Evolutionary conservation across 164 flowering plant species (phyloP), one percentile per base, ranked within the genome.

Genomic region (Euptelea pleiosperma): DNA sequence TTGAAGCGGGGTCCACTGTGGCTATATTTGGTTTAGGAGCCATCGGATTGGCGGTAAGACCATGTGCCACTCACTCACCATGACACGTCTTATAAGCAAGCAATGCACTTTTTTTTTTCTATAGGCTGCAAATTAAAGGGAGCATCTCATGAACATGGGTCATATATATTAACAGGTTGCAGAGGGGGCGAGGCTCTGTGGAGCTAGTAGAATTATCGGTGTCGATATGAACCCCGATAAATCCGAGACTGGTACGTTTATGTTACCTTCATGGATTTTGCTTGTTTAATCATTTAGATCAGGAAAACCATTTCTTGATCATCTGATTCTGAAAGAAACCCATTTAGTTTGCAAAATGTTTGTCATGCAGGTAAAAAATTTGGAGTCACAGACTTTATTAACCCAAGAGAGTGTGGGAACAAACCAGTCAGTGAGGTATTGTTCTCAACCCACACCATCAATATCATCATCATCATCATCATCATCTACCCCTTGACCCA

Each of bases 141-240:
- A n/a, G n/a, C n/a, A n/a, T n/a, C n/a, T n/a, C n/a, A n/a, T n/a
- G n/a, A n/a, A n/a, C n/a, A n/a, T 44, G 26, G 48, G 37, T 50
- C 22, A 16, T 19, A 35, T 36, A 21, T 11, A 12, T 8, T 37
- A 36, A 34, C 62, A 84, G 88, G 86, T 82, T 51, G 84, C 85
- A 15, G 83, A 83, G 42, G 95, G 85, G 29, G 81, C 87, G 28
- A 77, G 80, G 48, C 18, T 73, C 0, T 58, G 75, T 8, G 76
- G 82, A 47, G 91, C 91, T 35, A 68, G 82, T 0, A 83, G 42
- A 65, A 83, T 87, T 24, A 83, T 85, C 41, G 89, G 91, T 1
- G 79, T 87, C 14, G 91, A 87, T 64, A 30, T 82, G 28, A 82
- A 77, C 57, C 75, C 82, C 0, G 69, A 80, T 5, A 86, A 84